Conservation (phyloP, 306 rosid species). For the apple (Malus domestica) region ASM211411v1 NC_041791.1:2026001-2026500, state of each 20-base stretch:
- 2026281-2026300: neutral
- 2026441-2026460: neutral
- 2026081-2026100: neutral
- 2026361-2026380: neutral
- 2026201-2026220: constrained; percentile 11
- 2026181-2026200: neutral
- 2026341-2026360: neutral
- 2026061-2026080: constrained; percentile 7
- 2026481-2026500: constrained; percentile 15
- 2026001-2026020: neutral
- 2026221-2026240: neutral
- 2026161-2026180: constrained; percentile 30
- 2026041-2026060: neutral
- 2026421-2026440: neutral
- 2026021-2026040: neutral
- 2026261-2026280: neutral
- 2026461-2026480: neutral
- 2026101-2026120: constrained; percentile 22
- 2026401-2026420: neutral
- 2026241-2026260: neutral
- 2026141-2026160: constrained; percentile 21
- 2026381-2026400: neutral
- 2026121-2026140: constrained; percentile 35
- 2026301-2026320: neutral
- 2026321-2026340: constrained; percentile 2